Percentiles rank a stretch among this genome's conserved stretches.
phyloP scores from a whole-genome alignment of 2,329 filamentous ascomycete species.

The Camptophora hylomeconis region DNA sequence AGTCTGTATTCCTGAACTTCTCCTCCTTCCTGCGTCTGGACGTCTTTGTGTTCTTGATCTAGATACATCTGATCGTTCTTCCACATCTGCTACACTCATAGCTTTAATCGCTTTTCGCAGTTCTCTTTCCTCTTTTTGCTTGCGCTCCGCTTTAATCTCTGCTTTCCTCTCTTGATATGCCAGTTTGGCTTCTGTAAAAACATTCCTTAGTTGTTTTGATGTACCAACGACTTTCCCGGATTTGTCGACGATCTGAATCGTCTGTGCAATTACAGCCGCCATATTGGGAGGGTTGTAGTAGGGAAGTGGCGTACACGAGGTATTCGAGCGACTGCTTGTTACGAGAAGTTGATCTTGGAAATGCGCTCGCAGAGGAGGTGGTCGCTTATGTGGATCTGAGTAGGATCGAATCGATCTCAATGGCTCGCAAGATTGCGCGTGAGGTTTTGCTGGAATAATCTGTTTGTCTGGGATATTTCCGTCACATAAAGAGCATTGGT shows the following conservation, averaged over 20 bases:
- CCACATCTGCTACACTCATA: conserved; percentile 34
- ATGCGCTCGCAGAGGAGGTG: too few species aligned
- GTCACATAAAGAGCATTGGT: too few species aligned
- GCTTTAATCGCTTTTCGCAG: conserved; percentile 46
- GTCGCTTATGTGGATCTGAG: too few species aligned
- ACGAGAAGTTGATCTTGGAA: too few species aligned
- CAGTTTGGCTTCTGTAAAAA: conserved; percentile 84
- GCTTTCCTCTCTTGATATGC: conserved; percentile 83
- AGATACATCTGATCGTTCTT: conserved; percentile 30
- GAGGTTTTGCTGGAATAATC: too few species aligned
- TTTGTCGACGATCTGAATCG: conserved; percentile 79
- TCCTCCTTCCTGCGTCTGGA: conserved; percentile 4
- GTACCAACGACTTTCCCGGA: conserved; percentile 85
- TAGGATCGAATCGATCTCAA: too few species aligned
- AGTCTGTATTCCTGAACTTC: neutral
- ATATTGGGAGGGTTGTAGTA: conserved; percentile 8
- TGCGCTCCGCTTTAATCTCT: conserved; percentile 59
- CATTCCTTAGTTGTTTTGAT: conserved; percentile 75
- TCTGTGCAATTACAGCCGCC: conserved; percentile 44
- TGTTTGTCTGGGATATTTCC: too few species aligned
- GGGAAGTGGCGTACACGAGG: neutral
- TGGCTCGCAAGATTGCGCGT: too few species aligned
- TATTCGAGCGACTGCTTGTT: too few species aligned
- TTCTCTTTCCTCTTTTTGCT: conserved; percentile 43
- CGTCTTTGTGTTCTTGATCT: conserved; percentile 10